Conservation (phyloP, 2,329 filamentous ascomycete genomes). For the Microcyclosporella mali region DNA sequence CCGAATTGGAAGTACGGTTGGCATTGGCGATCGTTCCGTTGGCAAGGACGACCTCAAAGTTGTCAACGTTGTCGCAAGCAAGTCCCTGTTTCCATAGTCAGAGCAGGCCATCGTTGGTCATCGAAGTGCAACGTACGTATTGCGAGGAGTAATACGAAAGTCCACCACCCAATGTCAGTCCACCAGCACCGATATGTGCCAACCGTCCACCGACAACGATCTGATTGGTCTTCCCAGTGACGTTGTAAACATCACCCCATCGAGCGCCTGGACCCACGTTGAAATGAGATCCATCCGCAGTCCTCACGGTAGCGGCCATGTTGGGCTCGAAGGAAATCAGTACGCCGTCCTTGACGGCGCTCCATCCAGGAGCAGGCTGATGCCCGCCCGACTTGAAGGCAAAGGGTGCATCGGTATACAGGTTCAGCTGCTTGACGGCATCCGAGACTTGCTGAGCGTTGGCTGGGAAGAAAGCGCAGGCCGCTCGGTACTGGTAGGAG, state of each 20-base stretch:
- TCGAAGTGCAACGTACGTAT: slow-evolving; percentile 6
- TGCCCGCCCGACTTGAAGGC: slow-evolving; percentile 50
- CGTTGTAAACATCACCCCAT: slow-evolving; percentile 21
- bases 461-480: slow-evolving; percentile 37
- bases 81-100: slow-evolving; percentile 5
- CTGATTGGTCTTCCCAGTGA: slow-evolving; percentile 13
- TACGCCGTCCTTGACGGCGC: slow-evolving; percentile 40
- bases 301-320: slow-evolving; percentile 35
- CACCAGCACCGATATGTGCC: slow-evolving; percentile 14
- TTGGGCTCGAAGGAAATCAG: slow-evolving; percentile 41
- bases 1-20: slow-evolving; percentile 38
- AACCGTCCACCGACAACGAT: slow-evolving; percentile 15
- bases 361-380: slow-evolving; percentile 43
- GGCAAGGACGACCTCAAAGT: slow-evolving; percentile 46
- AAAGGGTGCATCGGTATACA: slow-evolving; percentile 45
- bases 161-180: slow-evolving; percentile 15
- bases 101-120: not conserved
- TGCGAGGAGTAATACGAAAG: slow-evolving; percentile 16
- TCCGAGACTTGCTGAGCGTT: slow-evolving; percentile 48
- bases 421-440: slow-evolving; percentile 47
- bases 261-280: slow-evolving; percentile 15
- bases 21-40: slow-evolving; percentile 45
- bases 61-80: slow-evolving; percentile 15
- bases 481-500: slow-evolving; percentile 16
- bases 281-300: slow-evolving; percentile 15